Evolutionary conservation across 768 basidiomycete species (phyloP), one percentile per base, ranked within the genome.

Genomic region (Trametes cinnabarina): DNA sequence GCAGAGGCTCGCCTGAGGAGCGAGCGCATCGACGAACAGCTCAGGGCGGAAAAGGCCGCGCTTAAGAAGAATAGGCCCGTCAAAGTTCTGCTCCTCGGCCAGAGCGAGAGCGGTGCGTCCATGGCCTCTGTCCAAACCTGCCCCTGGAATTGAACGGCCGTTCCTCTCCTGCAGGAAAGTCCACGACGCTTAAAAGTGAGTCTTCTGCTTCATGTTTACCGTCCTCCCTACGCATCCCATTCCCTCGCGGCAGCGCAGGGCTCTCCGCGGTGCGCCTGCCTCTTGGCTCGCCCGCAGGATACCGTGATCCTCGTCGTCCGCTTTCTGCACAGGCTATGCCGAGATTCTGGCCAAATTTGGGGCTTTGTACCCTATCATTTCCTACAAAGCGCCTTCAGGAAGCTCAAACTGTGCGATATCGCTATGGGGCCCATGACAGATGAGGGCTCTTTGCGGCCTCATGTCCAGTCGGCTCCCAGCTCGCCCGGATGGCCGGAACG

Each of bases 1-100:
- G 77, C 73, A 0, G 83, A 86, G 60, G 86, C 85, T 0, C 78
- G 81, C 62, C 71, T 73, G 49, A 74, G 85, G 53, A 87, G 84
- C 64, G 81, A 83, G 48, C 69, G 66, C 58, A 79, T 79, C 54
- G 77, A 79, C 64, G 75, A 81, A 60, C 65, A 68, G 60, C 60
- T 77, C 44, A 68, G 66, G 42, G 63, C 55, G 39, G 75, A 77
- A 56, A 60, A 47, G 40, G 72, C 68, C 2, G 62, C 69, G 19
- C 58, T 67, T 44, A 70, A 68, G 57, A 69, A 68, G 65, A 66
- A 64, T 43, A 68, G 66, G 54, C 65, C 66, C n/a, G 68, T 75
- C 43, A 77, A 76, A 62, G 69, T 77, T 50, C 63, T 77, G 19
- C 65, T 77, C 25, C 66, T 77, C 22, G 76, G 76, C 23, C 72